A percentile compares a stretch with the other conserved stretches of the same genome.
Conservation (phyloP, 169 alveolate species). For the Plasmodium fragile region DNA sequence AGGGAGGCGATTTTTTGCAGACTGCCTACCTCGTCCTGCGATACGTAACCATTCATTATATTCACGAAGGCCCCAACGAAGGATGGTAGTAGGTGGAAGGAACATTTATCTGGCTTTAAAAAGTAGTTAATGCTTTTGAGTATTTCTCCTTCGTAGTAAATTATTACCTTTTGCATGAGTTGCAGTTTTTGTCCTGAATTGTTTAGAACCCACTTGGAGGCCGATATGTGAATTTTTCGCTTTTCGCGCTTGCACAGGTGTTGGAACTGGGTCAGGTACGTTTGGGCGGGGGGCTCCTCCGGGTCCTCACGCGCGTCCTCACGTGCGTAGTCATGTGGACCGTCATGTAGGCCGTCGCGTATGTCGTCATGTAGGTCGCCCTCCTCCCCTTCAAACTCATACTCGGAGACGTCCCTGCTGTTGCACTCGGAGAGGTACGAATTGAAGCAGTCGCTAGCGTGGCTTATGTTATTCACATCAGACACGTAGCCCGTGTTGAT, state of each 20-base stretch:
- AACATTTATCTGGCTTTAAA: slow-evolving; percentile 31
- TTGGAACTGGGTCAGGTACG: slow-evolving; percentile 7
- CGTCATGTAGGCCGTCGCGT: background rate
- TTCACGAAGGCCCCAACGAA: background rate
- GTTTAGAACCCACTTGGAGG: slow-evolving; percentile 55
- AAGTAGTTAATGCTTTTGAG: slow-evolving; percentile 41
- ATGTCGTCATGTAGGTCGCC: background rate
- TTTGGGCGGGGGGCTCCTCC: background rate
- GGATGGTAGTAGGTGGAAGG: slow-evolving; percentile 35
- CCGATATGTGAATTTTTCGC: slow-evolving; percentile 13
- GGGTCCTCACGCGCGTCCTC: background rate
- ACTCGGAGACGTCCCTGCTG: slow-evolving; percentile 43
- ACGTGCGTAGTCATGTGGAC: background rate
- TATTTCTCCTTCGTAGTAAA: slow-evolving; percentile 63
- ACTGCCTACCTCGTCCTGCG: background rate
- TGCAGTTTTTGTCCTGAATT: slow-evolving; percentile 55
- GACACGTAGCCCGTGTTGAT: slow-evolving; percentile 26
- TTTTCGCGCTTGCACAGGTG: slow-evolving; percentile 44
- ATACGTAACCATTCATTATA: slow-evolving; percentile 24
- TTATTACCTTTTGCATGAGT: slow-evolving; percentile 41
- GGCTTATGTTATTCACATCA: slow-evolving; percentile 37
- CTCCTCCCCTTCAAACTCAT: background rate
- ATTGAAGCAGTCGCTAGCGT: slow-evolving; percentile 29
- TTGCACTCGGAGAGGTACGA: slow-evolving; percentile 53
- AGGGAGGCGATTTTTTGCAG: slow-evolving; percentile 34